Conservation (phyloP, 148 eudicot genomes). For the Dianthus caryophyllus region DNA sequence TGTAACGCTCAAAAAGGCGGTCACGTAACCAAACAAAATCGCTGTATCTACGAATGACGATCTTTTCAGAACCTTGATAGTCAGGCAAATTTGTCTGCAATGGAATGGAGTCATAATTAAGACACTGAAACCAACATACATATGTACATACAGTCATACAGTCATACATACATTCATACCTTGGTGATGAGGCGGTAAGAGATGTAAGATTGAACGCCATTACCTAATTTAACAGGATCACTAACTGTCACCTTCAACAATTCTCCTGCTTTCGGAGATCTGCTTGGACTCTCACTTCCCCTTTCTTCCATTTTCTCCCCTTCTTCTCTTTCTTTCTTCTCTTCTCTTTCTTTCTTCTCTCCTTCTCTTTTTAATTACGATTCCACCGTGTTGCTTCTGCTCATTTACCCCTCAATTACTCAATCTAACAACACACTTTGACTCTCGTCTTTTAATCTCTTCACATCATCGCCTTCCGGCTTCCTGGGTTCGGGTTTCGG, state of each 20-base stretch:
- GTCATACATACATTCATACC: constrained; percentile 22
- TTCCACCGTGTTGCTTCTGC: too few species aligned
- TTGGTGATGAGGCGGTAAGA: constrained; percentile 80
- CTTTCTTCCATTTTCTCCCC: constrained; percentile 29
- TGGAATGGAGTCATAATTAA: constrained; percentile 16
- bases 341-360: not conserved
- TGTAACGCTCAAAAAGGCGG: constrained; percentile 90
- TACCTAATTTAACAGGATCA: constrained; percentile 94
- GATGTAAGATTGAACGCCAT: constrained; percentile 90
- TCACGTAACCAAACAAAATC: constrained; percentile 96
- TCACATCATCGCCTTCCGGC: too few species aligned
- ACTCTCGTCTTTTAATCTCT: too few species aligned
- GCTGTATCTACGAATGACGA: constrained; percentile 85
- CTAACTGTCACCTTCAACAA: constrained; percentile 59
- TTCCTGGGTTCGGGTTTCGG: too few species aligned
- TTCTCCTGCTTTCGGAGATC: constrained; percentile 60
- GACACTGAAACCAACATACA: constrained; percentile 9
- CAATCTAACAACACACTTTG: too few species aligned
- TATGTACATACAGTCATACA: not conserved
- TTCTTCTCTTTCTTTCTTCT: constrained; percentile 24
- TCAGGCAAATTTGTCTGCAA: constrained; percentile 89
- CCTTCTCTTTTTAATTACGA: too few species aligned
- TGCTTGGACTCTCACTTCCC: constrained; percentile 38
- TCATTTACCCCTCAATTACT: too few species aligned
- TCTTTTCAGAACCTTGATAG: constrained; percentile 87